Percentiles rank a stretch among this genome's conserved stretches.
These are phyloP conservation scores for Phycomyces blakesleeanus DNA, from an alignment of 192 early-diverging fungal genomes.

Conservation along the genomic window DNA sequence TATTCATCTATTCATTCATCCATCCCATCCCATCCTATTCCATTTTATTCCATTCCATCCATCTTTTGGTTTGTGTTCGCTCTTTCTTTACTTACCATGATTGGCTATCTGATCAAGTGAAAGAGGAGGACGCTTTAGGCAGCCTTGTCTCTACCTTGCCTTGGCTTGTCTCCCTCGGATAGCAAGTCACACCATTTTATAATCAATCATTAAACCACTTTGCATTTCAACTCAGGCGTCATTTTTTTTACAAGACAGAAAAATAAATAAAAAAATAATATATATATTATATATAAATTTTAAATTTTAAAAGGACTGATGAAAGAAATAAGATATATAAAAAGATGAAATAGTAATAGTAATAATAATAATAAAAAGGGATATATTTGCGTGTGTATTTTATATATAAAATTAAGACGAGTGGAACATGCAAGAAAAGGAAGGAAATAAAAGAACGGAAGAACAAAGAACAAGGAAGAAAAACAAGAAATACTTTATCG, in stretches of 20 bases:
- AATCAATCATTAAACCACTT: no score
- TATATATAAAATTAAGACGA: no score
- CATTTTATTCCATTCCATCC: no score
- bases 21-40: no score
- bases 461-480: not conserved
- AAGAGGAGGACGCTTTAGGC: slow-evolving; percentile 9
- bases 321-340: no score
- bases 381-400: no score
- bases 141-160: not conserved
- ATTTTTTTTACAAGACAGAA: no score
- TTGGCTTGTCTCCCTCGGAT: not conserved
- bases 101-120: slow-evolving; percentile 24
- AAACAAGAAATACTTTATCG: slow-evolving; percentile 12
- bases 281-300: no score
- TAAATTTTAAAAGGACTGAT: no score
- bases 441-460: not conserved
- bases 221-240: not conserved
- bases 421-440: not conserved
- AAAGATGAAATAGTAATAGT: no score
- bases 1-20: slow-evolving; percentile 19
- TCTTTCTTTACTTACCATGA: slow-evolving; percentile 12
- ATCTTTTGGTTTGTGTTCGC: slow-evolving; percentile 12
- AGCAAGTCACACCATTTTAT: slow-evolving; percentile 11
- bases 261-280: no score
- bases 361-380: no score